Conservation (phyloP, 2,329 filamentous ascomycete genomes). For the Fusarium pseudograminearum region DNA sequence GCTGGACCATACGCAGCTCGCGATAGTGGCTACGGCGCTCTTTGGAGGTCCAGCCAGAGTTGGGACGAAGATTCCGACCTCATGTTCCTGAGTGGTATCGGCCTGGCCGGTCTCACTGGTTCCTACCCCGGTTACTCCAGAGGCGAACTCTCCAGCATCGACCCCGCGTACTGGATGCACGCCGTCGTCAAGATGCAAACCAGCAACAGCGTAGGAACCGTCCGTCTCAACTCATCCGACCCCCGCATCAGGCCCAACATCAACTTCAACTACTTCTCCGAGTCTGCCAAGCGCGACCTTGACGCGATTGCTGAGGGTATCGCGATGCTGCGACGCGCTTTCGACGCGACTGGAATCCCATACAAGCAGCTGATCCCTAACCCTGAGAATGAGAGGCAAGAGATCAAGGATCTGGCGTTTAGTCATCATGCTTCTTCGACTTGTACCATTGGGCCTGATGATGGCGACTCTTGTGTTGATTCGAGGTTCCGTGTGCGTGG, state of each 20-base stretch:
- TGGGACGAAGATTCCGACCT: slow-evolving; percentile 8
- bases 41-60: background rate
- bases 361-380: slow-evolving; percentile 1
- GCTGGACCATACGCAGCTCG: slow-evolving; percentile 5
- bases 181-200: slow-evolving; percentile 17
- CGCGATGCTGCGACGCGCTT: slow-evolving; percentile 2
- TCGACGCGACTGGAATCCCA: slow-evolving; percentile 3
- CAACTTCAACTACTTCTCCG: slow-evolving; percentile 8
- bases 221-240: background rate
- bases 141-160: background rate
- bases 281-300: background rate
- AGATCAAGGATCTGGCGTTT: background rate
- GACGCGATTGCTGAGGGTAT: slow-evolving; percentile 12
- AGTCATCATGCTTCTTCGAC: background rate
- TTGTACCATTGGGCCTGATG: background rate
- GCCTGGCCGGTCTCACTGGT: background rate
- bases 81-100: background rate
- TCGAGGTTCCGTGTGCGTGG: slow-evolving; percentile 3
- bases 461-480: background rate
- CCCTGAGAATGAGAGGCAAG: background rate
- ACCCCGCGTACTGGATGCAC: slow-evolving; percentile 5
- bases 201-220: slow-evolving; percentile 5
- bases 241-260: slow-evolving; percentile 5
- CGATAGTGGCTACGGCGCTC: slow-evolving; percentile 1
- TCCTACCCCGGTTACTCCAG: slow-evolving; percentile 14